Conservation (phyloP, 2,329 filamentous ascomycete species). For the Aspergillus japonicus region DNA sequence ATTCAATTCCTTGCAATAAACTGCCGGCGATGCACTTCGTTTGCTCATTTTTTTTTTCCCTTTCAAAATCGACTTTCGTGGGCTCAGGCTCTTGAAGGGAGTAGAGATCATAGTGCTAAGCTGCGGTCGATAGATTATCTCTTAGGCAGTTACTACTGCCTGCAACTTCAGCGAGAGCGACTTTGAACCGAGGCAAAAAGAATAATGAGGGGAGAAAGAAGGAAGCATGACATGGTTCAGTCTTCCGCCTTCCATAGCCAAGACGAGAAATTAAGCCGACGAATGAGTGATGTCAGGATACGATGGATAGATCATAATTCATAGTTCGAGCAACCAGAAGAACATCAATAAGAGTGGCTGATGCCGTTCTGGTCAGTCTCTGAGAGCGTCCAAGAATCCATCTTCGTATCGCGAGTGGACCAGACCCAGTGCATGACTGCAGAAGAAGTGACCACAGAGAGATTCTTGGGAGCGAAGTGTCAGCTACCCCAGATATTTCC, state of each 20-base stretch:
- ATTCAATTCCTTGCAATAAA: no score
- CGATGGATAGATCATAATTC: no score
- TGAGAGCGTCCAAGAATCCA: no score
- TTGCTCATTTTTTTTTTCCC: no score
- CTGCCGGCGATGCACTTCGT: no score
- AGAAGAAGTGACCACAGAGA: no score
- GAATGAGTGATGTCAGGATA: neutral
- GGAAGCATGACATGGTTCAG: neutral
- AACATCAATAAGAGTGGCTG: no score
- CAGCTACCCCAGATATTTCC: constrained; percentile 10
- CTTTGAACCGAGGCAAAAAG: neutral
- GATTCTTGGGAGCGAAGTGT: neutral
- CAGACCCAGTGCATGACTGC: neutral
- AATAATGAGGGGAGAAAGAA: neutral
- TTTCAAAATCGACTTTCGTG: no score
- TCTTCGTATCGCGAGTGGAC: neutral
- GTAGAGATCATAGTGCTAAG: no score
- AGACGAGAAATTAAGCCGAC: neutral
- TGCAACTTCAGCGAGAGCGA: neutral
- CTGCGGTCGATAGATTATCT: neutral
- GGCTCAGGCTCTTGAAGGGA: no score
- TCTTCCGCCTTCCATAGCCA: neutral
- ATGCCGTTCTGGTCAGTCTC: no score
- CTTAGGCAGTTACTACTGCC: neutral
- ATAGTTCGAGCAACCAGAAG: neutral